Conservation (phyloP, 176 grass and related monocot genomes). For the Tillandsia leiboldiana region DNA sequence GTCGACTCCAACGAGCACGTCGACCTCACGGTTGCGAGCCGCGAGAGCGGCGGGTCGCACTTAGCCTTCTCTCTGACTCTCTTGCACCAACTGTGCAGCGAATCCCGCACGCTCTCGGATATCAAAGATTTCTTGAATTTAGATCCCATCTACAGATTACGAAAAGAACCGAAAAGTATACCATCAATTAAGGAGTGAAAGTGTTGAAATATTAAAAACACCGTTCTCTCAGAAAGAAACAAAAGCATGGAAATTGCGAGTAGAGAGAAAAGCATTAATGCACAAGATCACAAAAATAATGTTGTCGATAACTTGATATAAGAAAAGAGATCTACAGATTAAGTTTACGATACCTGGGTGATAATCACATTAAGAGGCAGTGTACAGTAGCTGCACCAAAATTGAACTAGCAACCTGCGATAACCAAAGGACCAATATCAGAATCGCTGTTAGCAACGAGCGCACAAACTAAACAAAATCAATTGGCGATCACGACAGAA, state of each 20-base stretch:
- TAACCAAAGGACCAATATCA: background rate
- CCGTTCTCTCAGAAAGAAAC: background rate
- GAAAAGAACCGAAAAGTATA: background rate
- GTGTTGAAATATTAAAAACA: too few relatives aligned
- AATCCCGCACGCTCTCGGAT: slow-evolving; percentile 72
- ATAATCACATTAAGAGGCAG: slow-evolving; percentile 92
- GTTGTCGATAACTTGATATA: background rate
- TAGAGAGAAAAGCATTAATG: too few relatives aligned
- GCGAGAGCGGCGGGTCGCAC: slow-evolving; percentile 28
- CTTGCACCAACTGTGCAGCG: slow-evolving; percentile 84
- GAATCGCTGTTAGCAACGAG: too few relatives aligned
- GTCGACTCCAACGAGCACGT: slow-evolving; percentile 73
- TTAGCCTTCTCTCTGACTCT: slow-evolving; percentile 56
- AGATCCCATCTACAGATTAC: slow-evolving; percentile 60
- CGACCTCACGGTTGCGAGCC: slow-evolving; percentile 36
- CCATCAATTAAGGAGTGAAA: slow-evolving; percentile 2
- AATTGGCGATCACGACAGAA: too few relatives aligned
- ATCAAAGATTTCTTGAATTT: slow-evolving; percentile 84
- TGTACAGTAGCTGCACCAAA: slow-evolving; percentile 97
- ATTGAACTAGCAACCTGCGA: slow-evolving; percentile 76
- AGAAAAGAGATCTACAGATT: slow-evolving; percentile 8
- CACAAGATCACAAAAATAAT: too few relatives aligned
- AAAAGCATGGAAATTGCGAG: background rate
- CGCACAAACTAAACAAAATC: too few relatives aligned
- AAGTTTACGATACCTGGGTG: slow-evolving; percentile 53